These are phyloP conservation scores for Discostella stelligeroides DNA, from an alignment of 108 stramenopile genomes.

Conservation along the genomic window DNA sequence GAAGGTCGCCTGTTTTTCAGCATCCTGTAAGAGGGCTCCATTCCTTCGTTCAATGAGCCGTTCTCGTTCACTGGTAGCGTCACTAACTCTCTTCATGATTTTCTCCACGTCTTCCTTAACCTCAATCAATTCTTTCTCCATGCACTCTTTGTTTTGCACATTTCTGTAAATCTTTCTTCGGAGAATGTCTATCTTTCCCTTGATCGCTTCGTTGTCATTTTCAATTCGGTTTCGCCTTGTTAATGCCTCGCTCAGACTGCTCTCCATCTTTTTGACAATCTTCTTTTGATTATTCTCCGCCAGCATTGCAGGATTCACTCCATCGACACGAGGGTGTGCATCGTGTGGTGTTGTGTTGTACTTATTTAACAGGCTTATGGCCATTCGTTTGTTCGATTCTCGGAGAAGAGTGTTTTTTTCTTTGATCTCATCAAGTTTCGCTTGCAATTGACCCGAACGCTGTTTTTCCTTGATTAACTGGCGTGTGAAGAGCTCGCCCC, in stretches of 20 bases:
- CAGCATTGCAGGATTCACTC: conserved; percentile 61
- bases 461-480: conserved; percentile 51
- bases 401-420: conserved; percentile 53
- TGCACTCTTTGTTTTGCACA: conserved; percentile 45
- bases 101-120: conserved; percentile 55
- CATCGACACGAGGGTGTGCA: conserved; percentile 73
- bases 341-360: conserved; percentile 61
- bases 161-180: conserved; percentile 62
- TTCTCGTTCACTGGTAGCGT: conserved; percentile 56
- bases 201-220: conserved; percentile 58
- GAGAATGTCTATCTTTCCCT: conserved; percentile 66
- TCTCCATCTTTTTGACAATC: conserved; percentile 63
- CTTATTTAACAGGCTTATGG: conserved; percentile 65
- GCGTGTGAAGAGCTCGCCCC: conserved; percentile 56
- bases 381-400: conserved; percentile 54
- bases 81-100: conserved; percentile 64
- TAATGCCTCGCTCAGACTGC: conserved; percentile 65
- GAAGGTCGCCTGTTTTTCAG: conserved; percentile 37
- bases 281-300: conserved; percentile 76
- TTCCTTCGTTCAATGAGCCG: conserved; percentile 54
- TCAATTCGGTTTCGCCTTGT: conserved; percentile 59
- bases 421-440: conserved; percentile 47
- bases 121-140: conserved; percentile 59
- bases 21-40: conserved; percentile 44
- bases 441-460: conserved; percentile 30